Evolutionary conservation across 2,329 filamentous ascomycete species (phyloP).

Genomic region (Alternaria tenuissima): DNA sequence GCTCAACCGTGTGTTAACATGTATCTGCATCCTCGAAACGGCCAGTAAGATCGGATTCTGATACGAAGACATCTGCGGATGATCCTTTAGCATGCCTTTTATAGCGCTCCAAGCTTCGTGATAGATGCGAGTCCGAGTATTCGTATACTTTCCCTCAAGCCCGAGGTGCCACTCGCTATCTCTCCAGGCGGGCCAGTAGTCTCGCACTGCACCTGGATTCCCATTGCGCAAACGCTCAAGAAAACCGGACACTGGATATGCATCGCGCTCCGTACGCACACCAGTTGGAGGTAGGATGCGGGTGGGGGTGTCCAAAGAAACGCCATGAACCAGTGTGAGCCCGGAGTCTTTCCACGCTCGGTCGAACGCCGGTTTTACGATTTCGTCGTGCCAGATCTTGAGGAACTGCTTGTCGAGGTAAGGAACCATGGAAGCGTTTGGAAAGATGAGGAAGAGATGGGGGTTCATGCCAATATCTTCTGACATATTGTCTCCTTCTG

Average conservation of each 20-base stretch:
- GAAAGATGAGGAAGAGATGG: conserved; percentile 31
- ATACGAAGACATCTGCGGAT: conserved; percentile 17
- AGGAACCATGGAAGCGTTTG: conserved; percentile 6
- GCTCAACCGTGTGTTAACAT: conserved; percentile 6
- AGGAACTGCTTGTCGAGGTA: conserved; percentile 19
- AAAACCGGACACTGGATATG: conserved; percentile 6
- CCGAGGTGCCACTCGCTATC: conserved; percentile 6
- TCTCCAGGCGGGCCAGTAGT: conserved; percentile 19
- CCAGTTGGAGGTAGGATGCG: conserved; percentile 4
- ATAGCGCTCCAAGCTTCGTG: conserved; percentile 26
- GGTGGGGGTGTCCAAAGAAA: background rate
- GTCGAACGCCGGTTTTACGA: conserved; percentile 32
- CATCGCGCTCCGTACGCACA: conserved; percentile 6
- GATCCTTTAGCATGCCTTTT: conserved; percentile 20
- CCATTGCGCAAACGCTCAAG: conserved; percentile 3
- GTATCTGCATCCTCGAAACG: conserved; percentile 5
- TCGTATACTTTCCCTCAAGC: conserved; percentile 11
- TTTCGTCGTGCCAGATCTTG: conserved; percentile 28
- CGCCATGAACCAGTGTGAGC: conserved; percentile 6
- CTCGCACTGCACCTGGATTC: background rate
- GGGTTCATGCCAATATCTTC: conserved; percentile 3
- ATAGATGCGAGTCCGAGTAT: conserved; percentile 8
- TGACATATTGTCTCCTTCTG: background rate
- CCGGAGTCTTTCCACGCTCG: conserved; percentile 23
- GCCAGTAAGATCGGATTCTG: conserved; percentile 23